phyloP scores from a whole-genome alignment of 2,329 filamentous ascomycete genomes.

The Penicillium sp. region DNA sequence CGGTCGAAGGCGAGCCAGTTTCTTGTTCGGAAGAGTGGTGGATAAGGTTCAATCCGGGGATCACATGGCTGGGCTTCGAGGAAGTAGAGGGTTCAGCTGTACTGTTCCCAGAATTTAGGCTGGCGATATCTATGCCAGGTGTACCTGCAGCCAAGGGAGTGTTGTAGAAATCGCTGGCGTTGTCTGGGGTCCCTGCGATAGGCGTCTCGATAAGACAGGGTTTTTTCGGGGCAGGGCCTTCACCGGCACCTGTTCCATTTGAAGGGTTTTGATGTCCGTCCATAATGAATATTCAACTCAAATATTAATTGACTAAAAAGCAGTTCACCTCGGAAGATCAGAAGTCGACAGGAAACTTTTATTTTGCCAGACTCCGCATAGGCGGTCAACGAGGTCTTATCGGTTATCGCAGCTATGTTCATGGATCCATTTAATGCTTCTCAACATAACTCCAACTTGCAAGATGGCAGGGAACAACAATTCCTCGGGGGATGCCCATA shows the following conservation, averaged over 20 bases:
- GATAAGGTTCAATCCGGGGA: conserved; percentile 40
- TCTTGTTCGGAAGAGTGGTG: conserved; percentile 19
- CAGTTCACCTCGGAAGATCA: conserved; percentile 1
- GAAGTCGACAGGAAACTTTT: conserved; percentile 21
- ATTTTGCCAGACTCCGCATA: conserved; percentile 21
- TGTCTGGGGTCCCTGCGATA: conserved; percentile 33
- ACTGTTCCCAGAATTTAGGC: conserved; percentile 2
- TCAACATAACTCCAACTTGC: conserved; percentile 7
- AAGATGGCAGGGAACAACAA: conserved; percentile 22
- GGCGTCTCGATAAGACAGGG: conserved; percentile 31
- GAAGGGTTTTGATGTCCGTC: conserved; percentile 19
- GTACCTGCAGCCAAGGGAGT: conserved; percentile 35
- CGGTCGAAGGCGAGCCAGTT: neutral
- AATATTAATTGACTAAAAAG: neutral
- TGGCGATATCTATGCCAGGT: conserved; percentile 19
- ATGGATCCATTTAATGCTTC: neutral
- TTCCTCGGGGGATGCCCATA: conserved; percentile 13
- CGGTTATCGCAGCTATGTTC: conserved; percentile 24
- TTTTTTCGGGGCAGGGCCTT: conserved; percentile 27
- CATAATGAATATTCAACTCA: conserved; percentile 23
- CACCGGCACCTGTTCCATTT: conserved; percentile 16
- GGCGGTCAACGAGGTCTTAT: conserved; percentile 30
- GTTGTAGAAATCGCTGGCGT: conserved; percentile 45
- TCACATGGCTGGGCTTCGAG: conserved; percentile 24
- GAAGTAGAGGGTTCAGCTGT: conserved; percentile 14